These are phyloP conservation scores for Erucastrum elatum DNA, from an alignment of 345 rosid species.

Conservation along the genomic window DNA sequence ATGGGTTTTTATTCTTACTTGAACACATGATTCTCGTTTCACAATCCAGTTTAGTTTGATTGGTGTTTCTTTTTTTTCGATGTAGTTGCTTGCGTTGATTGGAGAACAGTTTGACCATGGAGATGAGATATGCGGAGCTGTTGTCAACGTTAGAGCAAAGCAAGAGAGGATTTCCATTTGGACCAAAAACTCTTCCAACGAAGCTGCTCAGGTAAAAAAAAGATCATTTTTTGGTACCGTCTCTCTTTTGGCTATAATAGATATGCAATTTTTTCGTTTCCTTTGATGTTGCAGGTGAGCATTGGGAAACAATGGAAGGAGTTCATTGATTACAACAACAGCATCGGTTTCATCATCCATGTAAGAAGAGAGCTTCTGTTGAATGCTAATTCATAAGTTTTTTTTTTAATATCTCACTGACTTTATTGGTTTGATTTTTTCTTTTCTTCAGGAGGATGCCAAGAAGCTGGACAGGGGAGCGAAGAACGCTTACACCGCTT, in stretches of 20 bases:
- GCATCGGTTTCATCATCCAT: conserved; percentile 80
- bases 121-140: conserved; percentile 95
- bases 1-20: conserved; percentile 14
- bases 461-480: conserved; percentile 57
- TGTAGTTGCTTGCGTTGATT: conserved; percentile 78
- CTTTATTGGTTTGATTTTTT: neutral
- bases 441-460: conserved; percentile 69
- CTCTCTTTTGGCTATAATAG: neutral
- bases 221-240: neutral
- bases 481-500: conserved; percentile 61
- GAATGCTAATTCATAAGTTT: neutral
- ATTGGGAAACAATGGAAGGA: conserved; percentile 95
- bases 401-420: neutral
- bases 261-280: neutral
- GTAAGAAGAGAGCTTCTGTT: conserved; percentile 42
- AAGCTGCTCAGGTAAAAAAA: conserved; percentile 72
- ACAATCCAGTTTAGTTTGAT: neutral
- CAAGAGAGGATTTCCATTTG: conserved; percentile 76
- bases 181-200: conserved; percentile 91
- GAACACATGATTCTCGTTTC: neutral
- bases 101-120: conserved; percentile 95
- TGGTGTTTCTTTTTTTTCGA: neutral
- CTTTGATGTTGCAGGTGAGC: conserved; percentile 55
- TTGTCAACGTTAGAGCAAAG: conserved; percentile 62
- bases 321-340: conserved; percentile 64